Percentiles rank a stretch among this genome's conserved stretches.
Evolutionary conservation across 1,284 basidiomycete genomes (phyloP).

Genomic region (Phylloporus sp.): DNA sequence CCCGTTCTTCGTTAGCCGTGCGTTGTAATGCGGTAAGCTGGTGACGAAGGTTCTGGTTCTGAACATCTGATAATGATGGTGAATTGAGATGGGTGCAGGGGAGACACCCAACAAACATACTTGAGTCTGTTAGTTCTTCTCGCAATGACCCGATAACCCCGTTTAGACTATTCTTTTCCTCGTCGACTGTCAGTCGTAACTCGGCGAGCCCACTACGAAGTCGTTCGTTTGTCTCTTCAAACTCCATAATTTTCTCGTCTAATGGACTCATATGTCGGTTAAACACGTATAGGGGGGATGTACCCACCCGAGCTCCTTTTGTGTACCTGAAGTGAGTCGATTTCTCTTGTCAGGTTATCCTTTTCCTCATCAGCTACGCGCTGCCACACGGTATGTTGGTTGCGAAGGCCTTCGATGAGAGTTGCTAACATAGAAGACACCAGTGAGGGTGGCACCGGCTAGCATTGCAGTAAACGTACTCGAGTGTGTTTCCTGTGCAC

Average conservation of each 20-base stretch:
- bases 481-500: too few species aligned
- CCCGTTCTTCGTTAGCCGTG: background rate
- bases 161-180: too few species aligned
- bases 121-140: too few species aligned
- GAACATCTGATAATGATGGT: too few species aligned
- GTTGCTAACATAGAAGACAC: too few species aligned
- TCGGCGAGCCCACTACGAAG: too few species aligned
- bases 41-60: background rate
- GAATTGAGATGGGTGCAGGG: too few species aligned
- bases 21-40: background rate
- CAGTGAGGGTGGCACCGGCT: too few species aligned
- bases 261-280: background rate
- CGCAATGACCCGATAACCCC: too few species aligned
- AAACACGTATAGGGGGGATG: background rate
- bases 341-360: background rate
- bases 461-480: too few species aligned
- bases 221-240: background rate
- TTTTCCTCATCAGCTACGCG: background rate
- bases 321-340: background rate
- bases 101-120: too few species aligned
- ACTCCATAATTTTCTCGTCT: background rate
- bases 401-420: background rate
- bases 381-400: background rate
- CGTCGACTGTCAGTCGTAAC: too few species aligned
- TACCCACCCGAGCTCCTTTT: background rate